phyloP scores from a whole-genome alignment of 768 basidiomycete genomes.

The Coprinellus micaceus region DNA sequence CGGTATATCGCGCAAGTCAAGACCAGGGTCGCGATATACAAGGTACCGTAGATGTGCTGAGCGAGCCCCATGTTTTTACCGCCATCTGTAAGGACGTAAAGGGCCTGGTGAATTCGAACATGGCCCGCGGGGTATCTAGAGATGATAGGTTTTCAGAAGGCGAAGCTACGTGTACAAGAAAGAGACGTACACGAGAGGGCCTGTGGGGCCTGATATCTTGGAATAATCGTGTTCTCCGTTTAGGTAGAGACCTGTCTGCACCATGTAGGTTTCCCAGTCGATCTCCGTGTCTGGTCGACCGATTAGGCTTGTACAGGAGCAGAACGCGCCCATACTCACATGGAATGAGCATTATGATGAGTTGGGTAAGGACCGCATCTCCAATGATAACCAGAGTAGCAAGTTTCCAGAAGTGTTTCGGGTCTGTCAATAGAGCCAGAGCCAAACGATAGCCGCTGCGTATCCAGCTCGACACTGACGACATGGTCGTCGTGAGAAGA shows the following conservation, averaged over 20 bases:
- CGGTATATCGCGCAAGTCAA: constrained; percentile 69
- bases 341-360: constrained; percentile 77
- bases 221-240: constrained; percentile 83
- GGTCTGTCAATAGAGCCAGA: constrained; percentile 45
- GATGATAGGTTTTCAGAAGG: constrained; percentile 1
- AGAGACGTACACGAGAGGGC: constrained; percentile 76
- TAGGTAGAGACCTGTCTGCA: constrained; percentile 75
- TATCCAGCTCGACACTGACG: background rate
- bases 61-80: constrained; percentile 59
- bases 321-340: constrained; percentile 51
- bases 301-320: background rate
- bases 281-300: constrained; percentile 85
- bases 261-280: constrained; percentile 96
- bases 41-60: constrained; percentile 72
- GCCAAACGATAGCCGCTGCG: constrained; percentile 20
- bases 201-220: constrained; percentile 82
- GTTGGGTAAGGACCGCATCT: constrained; percentile 73
- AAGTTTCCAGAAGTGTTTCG: constrained; percentile 62
- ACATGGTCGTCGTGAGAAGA: background rate
- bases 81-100: constrained; percentile 60
- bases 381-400: constrained; percentile 63
- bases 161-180: constrained; percentile 1
- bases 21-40: constrained; percentile 68
- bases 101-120: constrained; percentile 71
- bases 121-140: constrained; percentile 93